Evolutionary conservation across 805 yeast genomes (phyloP).

Genomic region (Starmerella sp.): DNA sequence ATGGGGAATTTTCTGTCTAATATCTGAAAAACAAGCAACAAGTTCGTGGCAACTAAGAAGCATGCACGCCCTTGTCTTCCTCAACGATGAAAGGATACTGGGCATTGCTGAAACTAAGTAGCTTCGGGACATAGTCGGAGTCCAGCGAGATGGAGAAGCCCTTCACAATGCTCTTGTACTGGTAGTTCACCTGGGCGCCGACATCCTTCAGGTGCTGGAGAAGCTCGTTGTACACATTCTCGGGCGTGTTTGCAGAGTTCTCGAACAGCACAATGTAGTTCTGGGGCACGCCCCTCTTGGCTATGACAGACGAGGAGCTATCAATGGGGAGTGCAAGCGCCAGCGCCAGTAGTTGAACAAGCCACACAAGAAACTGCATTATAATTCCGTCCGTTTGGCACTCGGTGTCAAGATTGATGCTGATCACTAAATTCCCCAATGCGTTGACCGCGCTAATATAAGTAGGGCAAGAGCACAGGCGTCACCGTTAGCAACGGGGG

Average conservation of each 20-base stretch:
- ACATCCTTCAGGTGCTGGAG: constrained; percentile 29
- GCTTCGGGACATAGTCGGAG: constrained; percentile 22
- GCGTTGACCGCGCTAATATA: neutral
- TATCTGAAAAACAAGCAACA: neutral
- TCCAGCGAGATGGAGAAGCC: constrained; percentile 40
- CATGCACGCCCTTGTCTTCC: constrained; percentile 32
- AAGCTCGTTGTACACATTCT: constrained; percentile 28
- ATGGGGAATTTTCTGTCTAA: neutral
- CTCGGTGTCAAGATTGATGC: no score
- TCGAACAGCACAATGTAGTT: constrained; percentile 27
- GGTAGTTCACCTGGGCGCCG: constrained; percentile 40
- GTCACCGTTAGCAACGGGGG: neutral
- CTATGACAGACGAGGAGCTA: neutral
- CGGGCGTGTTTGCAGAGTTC: constrained; percentile 27
- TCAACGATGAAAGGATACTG: constrained; percentile 38
- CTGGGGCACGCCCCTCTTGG: neutral
- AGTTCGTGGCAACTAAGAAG: neutral
- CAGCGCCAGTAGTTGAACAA: neutral
- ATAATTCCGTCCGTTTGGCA: no score
- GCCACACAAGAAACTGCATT: neutral
- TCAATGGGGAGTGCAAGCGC: neutral
- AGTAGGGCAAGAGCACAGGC: neutral
- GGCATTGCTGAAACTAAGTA: constrained; percentile 20
- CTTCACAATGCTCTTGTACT: constrained; percentile 36
- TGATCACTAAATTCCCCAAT: no score